These are phyloP conservation scores for Delitschia confertaspora DNA, from an alignment of 495 filamentous ascomycete species.

Conservation along the genomic window DNA sequence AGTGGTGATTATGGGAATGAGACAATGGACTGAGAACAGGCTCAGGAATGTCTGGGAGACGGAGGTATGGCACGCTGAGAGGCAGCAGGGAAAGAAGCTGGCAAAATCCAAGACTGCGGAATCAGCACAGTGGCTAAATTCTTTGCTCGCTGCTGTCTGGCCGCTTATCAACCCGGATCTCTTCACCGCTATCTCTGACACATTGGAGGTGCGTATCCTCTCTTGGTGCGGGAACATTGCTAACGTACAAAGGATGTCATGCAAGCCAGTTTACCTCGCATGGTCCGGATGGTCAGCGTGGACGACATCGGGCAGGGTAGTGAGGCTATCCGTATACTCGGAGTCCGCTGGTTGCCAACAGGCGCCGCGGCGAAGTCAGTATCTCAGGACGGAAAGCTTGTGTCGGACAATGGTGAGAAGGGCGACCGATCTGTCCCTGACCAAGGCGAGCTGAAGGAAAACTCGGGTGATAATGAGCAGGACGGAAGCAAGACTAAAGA, in stretches of 20 bases:
- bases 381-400: constrained; percentile 44
- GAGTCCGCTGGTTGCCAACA: constrained; percentile 56
- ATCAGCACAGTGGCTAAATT: constrained; percentile 59
- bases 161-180: constrained; percentile 63
- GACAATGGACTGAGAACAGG: constrained; percentile 46
- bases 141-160: constrained; percentile 54
- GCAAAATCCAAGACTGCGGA: constrained; percentile 44
- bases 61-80: constrained; percentile 52
- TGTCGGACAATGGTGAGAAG: constrained; percentile 32
- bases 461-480: constrained; percentile 29
- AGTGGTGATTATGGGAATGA: constrained; percentile 38
- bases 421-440: constrained; percentile 47
- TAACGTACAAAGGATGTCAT: constrained; percentile 46
- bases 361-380: constrained; percentile 54
- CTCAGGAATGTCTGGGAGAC: constrained; percentile 50
- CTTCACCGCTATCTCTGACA: constrained; percentile 54
- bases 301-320: constrained; percentile 63
- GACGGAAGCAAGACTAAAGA: constrained; percentile 31
- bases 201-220: constrained; percentile 41
- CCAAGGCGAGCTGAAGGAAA: constrained; percentile 33
- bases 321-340: constrained; percentile 54
- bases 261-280: constrained; percentile 56
- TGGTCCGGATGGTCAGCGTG: constrained; percentile 59
- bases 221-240: neutral
- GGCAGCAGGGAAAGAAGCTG: constrained; percentile 38